These are phyloP conservation scores for Eimeria falciformis DNA, from an alignment of 169 alveolate species.

Conservation along the genomic window DNA sequence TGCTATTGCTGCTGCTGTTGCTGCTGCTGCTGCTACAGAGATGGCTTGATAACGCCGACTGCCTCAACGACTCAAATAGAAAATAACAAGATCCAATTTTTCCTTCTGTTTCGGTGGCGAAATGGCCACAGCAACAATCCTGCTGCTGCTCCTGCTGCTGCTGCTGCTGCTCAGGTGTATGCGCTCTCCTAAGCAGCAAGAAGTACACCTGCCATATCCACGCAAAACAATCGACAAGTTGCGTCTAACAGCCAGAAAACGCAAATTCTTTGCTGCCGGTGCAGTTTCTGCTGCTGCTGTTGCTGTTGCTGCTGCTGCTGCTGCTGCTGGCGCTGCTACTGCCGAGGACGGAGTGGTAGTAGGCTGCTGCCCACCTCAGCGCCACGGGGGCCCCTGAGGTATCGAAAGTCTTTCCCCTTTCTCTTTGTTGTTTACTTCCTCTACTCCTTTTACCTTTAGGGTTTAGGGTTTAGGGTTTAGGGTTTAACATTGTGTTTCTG, in stretches of 20 bases:
- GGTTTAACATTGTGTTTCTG: neutral
- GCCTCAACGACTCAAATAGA: neutral
- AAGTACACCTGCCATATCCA: neutral
- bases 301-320: constrained; percentile 7
- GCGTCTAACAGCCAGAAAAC: too few species aligned
- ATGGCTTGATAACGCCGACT: neutral
- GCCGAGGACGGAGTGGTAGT: neutral
- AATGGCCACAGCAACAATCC: constrained; percentile 10
- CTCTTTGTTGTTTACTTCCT: neutral
- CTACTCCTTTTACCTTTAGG: neutral
- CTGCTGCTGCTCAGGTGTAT: too few species aligned
- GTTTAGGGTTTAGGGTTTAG: neutral
- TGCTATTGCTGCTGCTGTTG: constrained; percentile 11
- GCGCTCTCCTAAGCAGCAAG: neutral
- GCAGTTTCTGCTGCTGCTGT: neutral
- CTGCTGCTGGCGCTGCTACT: neutral
- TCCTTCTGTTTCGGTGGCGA: neutral
- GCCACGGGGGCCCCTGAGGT: neutral
- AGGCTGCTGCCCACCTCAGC: neutral
- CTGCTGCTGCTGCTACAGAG: neutral
- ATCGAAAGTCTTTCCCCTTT: neutral
- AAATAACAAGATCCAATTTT: neutral
- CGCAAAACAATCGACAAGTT: too few species aligned
- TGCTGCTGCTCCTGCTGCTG: constrained; percentile 25
- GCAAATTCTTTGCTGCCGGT: neutral